Evolutionary conservation across 306 rosid species (phyloP), one percentile per base, ranked within the genome.

Genomic region (Quercus engelmannii): DNA sequence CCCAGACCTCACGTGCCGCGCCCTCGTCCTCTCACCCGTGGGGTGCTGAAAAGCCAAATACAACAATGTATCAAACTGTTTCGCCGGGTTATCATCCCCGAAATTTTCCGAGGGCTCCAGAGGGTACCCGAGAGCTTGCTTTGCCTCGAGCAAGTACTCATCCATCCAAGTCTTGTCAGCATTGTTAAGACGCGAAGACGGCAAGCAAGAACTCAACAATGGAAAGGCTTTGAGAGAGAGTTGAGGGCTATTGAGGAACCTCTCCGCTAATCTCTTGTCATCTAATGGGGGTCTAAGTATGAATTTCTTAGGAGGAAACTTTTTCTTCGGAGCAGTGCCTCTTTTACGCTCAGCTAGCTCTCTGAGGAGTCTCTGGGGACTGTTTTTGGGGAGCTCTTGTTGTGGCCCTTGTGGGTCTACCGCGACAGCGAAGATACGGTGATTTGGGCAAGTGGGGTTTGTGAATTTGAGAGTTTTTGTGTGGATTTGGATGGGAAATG

Each of bases 11-110:
- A 95, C 95, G 75, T 93, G 97, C 58, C 96, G 81, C 1, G 94
- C 88, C 3, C 89, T 93, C 8, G 92, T 81, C 72, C 99, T 86
- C 83, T 95, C 96, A 55, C 99, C 89, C 1, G 92, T 83, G 0
- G 99, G 97, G 35, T 95, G 98, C 87, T 95, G 99, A 86, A 95
- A 95, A n/a, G 99, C 99, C 88, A 95, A 76, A 57, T 95, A 95
- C 84, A 95, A 30, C 88, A 95, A 61, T 1, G 92, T 86, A 77
- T 95, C 98, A 26, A 95, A 93, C 28, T 95, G 98, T 76, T 88
- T 93, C 0, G 98, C 98, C 0, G 99, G 98, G 64, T 93, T 93
- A 62, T 95, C 98, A 23, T 91, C 97, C 25, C 88, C 93, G 3
- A 87, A 84, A 6, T 68, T 76, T 4, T 91, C 97, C 3, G 96